These are phyloP conservation scores for Microcyclosporella mali DNA, from an alignment of 2,329 filamentous ascomycete species.

Conservation along the genomic window DNA sequence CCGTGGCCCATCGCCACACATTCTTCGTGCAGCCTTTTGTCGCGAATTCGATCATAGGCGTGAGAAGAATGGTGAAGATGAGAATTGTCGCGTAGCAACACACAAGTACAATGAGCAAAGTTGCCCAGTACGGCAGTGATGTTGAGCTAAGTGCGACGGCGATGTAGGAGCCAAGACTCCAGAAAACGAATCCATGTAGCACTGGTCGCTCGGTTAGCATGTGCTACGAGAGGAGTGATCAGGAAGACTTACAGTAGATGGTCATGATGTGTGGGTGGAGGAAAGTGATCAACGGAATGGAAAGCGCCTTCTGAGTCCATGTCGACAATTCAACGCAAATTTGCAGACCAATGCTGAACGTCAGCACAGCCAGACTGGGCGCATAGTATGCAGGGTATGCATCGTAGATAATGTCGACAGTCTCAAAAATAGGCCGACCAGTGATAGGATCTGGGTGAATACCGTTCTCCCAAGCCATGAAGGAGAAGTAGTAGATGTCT, in stretches of 20 bases:
- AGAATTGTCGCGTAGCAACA: constrained; percentile 29
- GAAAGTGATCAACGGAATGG: constrained; percentile 34
- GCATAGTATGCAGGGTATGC: constrained; percentile 44
- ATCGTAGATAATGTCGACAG: constrained; percentile 37
- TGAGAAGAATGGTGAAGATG: constrained; percentile 14
- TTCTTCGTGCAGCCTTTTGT: constrained; percentile 20
- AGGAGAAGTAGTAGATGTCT: constrained; percentile 34
- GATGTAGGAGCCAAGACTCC: constrained; percentile 36
- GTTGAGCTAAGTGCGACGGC: constrained; percentile 30
- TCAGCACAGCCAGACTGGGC: constrained; percentile 40
- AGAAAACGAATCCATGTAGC: constrained; percentile 45
- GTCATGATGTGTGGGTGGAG: constrained; percentile 47
- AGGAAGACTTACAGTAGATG: constrained; percentile 34
- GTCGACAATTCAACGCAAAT: constrained; percentile 33
- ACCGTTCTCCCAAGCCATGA: constrained; percentile 36
- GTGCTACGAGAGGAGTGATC: background rate
- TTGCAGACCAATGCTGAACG: constrained; percentile 35
- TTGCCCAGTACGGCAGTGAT: constrained; percentile 31
- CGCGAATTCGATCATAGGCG: constrained; percentile 19
- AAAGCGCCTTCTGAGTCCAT: constrained; percentile 38
- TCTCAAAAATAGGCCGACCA: constrained; percentile 40
- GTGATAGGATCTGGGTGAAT: constrained; percentile 40
- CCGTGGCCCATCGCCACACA: constrained; percentile 24
- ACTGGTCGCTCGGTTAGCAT: constrained; percentile 20
- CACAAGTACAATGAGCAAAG: constrained; percentile 32